Evolutionary conservation across 129 eudicot genomes (phyloP).

Genomic region (sunflower (Helianthus annuus)): DNA sequence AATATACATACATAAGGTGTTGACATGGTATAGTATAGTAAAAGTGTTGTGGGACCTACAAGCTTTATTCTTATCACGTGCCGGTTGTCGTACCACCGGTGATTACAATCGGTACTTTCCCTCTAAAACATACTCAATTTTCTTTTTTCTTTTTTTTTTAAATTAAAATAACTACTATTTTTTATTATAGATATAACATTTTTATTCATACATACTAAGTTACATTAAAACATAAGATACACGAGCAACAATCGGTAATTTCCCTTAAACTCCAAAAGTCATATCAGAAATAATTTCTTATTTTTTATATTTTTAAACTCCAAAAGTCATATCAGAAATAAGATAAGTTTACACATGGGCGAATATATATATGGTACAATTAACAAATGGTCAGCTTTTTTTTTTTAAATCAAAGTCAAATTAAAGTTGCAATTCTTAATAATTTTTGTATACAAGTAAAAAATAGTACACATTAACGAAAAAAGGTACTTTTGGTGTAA

Average conservation of each 20-base stretch:
- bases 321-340: background rate
- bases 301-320: background rate
- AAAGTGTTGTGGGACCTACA: background rate
- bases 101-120: constrained; percentile 11
- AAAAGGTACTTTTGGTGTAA: background rate
- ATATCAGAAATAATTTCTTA: too few relatives aligned
- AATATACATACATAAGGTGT: background rate
- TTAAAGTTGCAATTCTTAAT: background rate
- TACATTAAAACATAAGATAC: too few relatives aligned
- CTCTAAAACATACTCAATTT: constrained; percentile 9
- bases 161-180: too few relatives aligned
- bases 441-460: background rate
- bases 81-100: constrained; percentile 2
- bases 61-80: constrained; percentile 17
- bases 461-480: background rate
- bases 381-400: background rate
- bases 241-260: too few relatives aligned
- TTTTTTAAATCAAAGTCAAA: constrained; percentile 1
- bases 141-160: too few relatives aligned
- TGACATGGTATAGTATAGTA: background rate
- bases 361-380: background rate
- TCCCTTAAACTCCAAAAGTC: too few relatives aligned
- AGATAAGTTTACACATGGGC: background rate
- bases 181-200: too few relatives aligned
- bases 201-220: too few relatives aligned